phyloP scores from a whole-genome alignment of 1,139 yeast genomes.

The Kluyveromyces sp. region DNA sequence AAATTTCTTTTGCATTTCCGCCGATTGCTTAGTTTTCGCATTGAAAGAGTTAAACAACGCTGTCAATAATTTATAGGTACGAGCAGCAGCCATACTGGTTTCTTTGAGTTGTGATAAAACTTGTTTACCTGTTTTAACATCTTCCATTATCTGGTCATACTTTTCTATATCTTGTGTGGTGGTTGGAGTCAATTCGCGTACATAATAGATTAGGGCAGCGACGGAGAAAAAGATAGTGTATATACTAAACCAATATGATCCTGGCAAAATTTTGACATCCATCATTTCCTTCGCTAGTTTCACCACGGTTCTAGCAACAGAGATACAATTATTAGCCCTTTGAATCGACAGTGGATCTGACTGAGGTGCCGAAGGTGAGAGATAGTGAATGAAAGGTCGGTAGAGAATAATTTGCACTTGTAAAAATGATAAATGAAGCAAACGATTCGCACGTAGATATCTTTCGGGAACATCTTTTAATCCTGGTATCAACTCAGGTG shows the following conservation, averaged over 20 bases:
- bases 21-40: slow-evolving; percentile 16
- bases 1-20: slow-evolving; percentile 9
- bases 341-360: slow-evolving; percentile 49
- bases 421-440: slow-evolving; percentile 69
- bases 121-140: slow-evolving; percentile 74
- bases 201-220: slow-evolving; percentile 78
- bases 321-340: slow-evolving; percentile 77
- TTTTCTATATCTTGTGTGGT: slow-evolving; percentile 59
- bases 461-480: slow-evolving; percentile 43
- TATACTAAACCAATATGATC: slow-evolving; percentile 90
- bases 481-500: slow-evolving; percentile 68
- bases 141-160: slow-evolving; percentile 50
- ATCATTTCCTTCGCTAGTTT: slow-evolving; percentile 79
- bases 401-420: slow-evolving; percentile 81
- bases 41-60: slow-evolving; percentile 77
- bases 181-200: slow-evolving; percentile 56
- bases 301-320: slow-evolving; percentile 78
- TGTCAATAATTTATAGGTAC: slow-evolving; percentile 74
- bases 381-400: slow-evolving; percentile 85
- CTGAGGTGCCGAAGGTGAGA: slow-evolving; percentile 35
- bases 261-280: slow-evolving; percentile 62
- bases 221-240: slow-evolving; percentile 89
- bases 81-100: slow-evolving; percentile 66
- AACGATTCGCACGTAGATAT: slow-evolving; percentile 72
- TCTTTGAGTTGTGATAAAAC: slow-evolving; percentile 66